Conservation (phyloP, 1,139 yeast species). For the Pichia sp. region DNA sequence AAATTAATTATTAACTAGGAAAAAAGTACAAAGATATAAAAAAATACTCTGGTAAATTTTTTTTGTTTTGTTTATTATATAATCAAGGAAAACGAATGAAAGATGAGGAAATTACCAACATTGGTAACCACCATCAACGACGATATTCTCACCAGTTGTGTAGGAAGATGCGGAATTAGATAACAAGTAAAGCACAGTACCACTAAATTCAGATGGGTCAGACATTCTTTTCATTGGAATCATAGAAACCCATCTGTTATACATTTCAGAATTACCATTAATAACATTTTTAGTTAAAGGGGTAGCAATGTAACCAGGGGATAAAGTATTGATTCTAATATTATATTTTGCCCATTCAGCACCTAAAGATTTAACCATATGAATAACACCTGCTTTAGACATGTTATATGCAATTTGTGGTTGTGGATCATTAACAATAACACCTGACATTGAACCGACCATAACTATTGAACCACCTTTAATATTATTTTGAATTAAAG, state of each 20-base stretch:
- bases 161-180: constrained; percentile 68
- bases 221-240: constrained; percentile 80
- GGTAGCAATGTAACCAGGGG: constrained; percentile 77
- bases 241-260: constrained; percentile 54
- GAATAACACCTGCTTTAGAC: constrained; percentile 81
- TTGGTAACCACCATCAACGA: constrained; percentile 85
- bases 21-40: too few species aligned
- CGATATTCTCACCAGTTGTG: constrained; percentile 76
- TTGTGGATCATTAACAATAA: constrained; percentile 77
- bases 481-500: constrained; percentile 47
- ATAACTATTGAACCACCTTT: constrained; percentile 61
- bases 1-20: too few species aligned
- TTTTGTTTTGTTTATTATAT: too few species aligned
- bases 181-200: constrained; percentile 74
- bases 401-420: constrained; percentile 81
- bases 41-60: too few species aligned
- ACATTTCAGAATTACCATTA: constrained; percentile 45
- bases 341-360: constrained; percentile 80
- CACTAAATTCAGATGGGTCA: constrained; percentile 72
- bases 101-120: constrained; percentile 36
- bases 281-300: constrained; percentile 56
- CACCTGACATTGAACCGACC: constrained; percentile 84
- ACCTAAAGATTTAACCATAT: constrained; percentile 69
- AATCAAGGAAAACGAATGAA: not conserved
- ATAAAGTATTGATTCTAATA: constrained; percentile 69